phyloP scores from a whole-genome alignment of 331 rosid species.

The Quercus lobata region DNA sequence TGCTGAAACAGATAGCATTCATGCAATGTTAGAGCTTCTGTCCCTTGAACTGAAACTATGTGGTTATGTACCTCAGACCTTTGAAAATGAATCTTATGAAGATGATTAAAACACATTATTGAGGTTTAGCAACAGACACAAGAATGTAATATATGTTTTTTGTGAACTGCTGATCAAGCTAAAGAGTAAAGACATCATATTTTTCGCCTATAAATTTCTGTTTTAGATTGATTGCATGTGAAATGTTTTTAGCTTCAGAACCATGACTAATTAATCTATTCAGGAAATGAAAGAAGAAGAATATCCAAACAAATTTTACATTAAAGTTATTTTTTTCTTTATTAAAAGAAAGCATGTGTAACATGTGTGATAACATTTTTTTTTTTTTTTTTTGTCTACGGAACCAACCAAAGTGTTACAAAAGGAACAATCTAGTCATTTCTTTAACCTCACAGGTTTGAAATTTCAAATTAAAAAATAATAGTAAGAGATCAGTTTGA shows the following conservation, averaged over 20 bases:
- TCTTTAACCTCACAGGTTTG: too few species aligned
- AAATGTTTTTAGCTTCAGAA: not conserved
- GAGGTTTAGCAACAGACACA: constrained; percentile 1
- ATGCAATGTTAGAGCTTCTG: constrained; percentile 43
- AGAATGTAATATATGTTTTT: not conserved
- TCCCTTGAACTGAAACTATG: constrained; percentile 50
- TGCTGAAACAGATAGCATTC: constrained; percentile 36
- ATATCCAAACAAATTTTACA: too few species aligned
- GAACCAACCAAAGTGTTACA: too few species aligned
- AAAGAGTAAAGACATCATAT: constrained; percentile 8
- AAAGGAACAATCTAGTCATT: too few species aligned
- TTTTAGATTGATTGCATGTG: not conserved
- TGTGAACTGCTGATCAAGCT: constrained; percentile 6
- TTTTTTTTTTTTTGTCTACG: too few species aligned
- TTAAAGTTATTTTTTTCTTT: too few species aligned
- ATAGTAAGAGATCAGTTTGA: too few species aligned
- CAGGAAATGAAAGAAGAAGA: too few species aligned
- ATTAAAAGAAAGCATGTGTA: too few species aligned
- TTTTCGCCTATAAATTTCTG: not conserved
- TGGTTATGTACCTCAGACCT: constrained; percentile 53
- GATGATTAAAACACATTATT: constrained; percentile 24
- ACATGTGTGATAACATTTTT: too few species aligned
- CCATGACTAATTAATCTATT: not conserved
- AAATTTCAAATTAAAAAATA: too few species aligned
- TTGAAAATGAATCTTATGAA: constrained; percentile 30